Percentiles rank a stretch among this genome's conserved stretches.
Evolutionary conservation across 1,284 basidiomycete genomes (phyloP).

Genomic region (Naganishia sp.): DNA sequence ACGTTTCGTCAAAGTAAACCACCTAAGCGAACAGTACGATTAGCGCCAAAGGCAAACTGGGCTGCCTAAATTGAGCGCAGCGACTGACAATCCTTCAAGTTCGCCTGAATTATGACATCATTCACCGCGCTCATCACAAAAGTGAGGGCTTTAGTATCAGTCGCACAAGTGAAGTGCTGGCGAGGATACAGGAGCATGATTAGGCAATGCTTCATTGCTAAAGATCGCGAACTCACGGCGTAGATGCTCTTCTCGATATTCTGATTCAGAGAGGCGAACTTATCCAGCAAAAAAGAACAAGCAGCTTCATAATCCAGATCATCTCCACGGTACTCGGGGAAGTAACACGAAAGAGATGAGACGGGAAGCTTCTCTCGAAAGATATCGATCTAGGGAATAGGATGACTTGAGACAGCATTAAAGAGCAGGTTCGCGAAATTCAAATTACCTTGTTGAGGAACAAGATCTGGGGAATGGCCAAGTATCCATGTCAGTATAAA

Average conservation of each 20-base stretch:
- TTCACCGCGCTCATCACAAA: slow-evolving; percentile 61
- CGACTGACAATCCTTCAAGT: slow-evolving; percentile 55
- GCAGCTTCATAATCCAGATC: slow-evolving; percentile 70
- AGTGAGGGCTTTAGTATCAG: slow-evolving; percentile 59
- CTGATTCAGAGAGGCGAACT: slow-evolving; percentile 84
- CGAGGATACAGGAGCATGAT: too few species aligned
- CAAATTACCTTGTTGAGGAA: slow-evolving; percentile 61
- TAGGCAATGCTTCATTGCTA: too few species aligned
- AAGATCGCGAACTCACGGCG: slow-evolving; percentile 40
- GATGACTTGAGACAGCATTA: not conserved
- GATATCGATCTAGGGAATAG: slow-evolving; percentile 89
- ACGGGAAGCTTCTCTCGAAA: slow-evolving; percentile 89
- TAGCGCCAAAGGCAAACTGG: not conserved
- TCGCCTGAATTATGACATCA: slow-evolving; percentile 55
- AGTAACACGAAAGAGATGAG: slow-evolving; percentile 84
- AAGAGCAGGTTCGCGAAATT: not conserved
- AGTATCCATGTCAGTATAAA: slow-evolving; percentile 38
- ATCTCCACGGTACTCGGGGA: slow-evolving; percentile 73
- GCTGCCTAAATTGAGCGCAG: too few species aligned
- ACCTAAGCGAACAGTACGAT: not conserved
- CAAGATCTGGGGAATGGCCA: slow-evolving; percentile 61
- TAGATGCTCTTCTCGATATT: slow-evolving; percentile 63
- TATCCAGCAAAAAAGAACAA: slow-evolving; percentile 79
- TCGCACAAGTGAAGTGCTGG: slow-evolving; percentile 57
- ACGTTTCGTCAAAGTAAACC: not conserved